Conservation (phyloP, 1,139 yeast species). For the Yamadazyma diddensiae region DNA sequence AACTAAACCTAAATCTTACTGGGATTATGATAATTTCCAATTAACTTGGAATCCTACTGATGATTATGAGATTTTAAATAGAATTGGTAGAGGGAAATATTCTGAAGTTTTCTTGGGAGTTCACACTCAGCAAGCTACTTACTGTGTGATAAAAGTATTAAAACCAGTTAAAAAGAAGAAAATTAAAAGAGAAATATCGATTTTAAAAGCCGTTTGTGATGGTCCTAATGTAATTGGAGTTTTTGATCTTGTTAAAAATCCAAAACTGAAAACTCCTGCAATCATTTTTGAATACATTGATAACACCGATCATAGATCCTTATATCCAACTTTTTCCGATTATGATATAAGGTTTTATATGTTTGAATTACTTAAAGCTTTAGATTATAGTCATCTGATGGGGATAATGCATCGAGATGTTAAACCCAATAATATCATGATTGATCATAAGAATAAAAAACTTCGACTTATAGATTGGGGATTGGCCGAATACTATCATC, state of each 20-base stretch:
- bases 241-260: slow-evolving; percentile 87
- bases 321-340: slow-evolving; percentile 83
- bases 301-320: slow-evolving; percentile 82
- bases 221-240: slow-evolving; percentile 82
- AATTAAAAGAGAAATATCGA: slow-evolving; percentile 90
- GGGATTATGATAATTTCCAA: slow-evolving; percentile 46
- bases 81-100: slow-evolving; percentile 46
- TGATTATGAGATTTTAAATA: slow-evolving; percentile 41
- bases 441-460: slow-evolving; percentile 72
- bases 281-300: slow-evolving; percentile 85
- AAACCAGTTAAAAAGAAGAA: slow-evolving; percentile 96
- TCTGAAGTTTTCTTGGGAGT: slow-evolving; percentile 46
- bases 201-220: slow-evolving; percentile 78
- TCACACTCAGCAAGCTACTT: slow-evolving; percentile 26
- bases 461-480: slow-evolving; percentile 97
- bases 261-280: slow-evolving; percentile 86
- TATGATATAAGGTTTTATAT: slow-evolving; percentile 83
- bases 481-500: slow-evolving; percentile 92
- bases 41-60: slow-evolving; percentile 46
- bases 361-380: slow-evolving; percentile 80
- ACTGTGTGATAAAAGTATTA: slow-evolving; percentile 84
- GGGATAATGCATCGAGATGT: slow-evolving; percentile 98
- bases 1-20: slow-evolving; percentile 38
- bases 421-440: slow-evolving; percentile 97
- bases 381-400: slow-evolving; percentile 92